A percentile compares a stretch with the other conserved stretches of the same genome.
phyloP scores from a whole-genome alignment of 2,329 filamentous ascomycete species.

The Dothiorella sarmentorum region DNA sequence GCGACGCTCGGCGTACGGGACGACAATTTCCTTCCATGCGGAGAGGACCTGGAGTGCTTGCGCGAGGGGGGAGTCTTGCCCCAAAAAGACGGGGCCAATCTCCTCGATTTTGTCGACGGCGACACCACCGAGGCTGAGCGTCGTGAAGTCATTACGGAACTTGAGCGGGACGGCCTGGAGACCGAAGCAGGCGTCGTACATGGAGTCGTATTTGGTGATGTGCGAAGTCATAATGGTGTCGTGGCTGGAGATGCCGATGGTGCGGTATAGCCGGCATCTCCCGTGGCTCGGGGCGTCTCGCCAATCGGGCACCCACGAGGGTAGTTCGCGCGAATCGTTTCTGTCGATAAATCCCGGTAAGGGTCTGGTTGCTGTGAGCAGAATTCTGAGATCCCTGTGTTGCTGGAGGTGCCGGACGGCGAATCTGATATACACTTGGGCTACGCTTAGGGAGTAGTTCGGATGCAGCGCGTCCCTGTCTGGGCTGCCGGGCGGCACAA shows the following conservation, averaged over 20 bases:
- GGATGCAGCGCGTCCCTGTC: neutral
- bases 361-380: neutral
- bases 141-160: neutral
- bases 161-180: neutral
- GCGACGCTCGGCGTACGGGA: too few species aligned
- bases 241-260: neutral
- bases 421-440: neutral
- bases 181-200: neutral
- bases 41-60: too few species aligned
- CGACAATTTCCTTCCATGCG: neutral
- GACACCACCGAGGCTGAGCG: neutral
- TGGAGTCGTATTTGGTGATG: too few species aligned
- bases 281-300: neutral
- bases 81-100: too few species aligned
- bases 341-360: neutral
- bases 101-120: neutral
- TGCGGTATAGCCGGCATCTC: fast-evolving
- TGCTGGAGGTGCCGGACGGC: neutral
- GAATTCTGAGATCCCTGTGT: neutral
- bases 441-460: neutral
- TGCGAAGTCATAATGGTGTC: too few species aligned
- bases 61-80: too few species aligned
- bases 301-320: neutral
- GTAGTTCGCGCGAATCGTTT: neutral
- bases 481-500: neutral